Evolutionary conservation across 139 green algal genomes (phyloP).

Genomic region (Tetradesmus obliquus): DNA sequence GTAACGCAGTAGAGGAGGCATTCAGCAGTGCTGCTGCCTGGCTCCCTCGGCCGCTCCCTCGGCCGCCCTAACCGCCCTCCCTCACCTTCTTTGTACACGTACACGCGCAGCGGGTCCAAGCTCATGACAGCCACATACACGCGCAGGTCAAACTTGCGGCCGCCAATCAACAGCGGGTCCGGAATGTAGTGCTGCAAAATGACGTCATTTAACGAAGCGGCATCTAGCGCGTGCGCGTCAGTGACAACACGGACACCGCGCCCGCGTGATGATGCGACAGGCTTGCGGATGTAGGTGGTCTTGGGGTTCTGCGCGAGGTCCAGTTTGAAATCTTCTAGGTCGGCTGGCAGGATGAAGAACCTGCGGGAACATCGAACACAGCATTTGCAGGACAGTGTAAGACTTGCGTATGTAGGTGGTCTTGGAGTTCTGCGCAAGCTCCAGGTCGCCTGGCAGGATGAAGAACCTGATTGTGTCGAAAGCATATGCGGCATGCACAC

Average conservation of each 20-base stretch:
- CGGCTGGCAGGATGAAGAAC: conserved; percentile 71
- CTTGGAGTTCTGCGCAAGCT: background rate
- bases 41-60: too few relatives aligned
- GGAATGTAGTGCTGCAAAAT: conserved; percentile 83
- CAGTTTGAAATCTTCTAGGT: conserved; percentile 67
- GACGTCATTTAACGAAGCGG: conserved; percentile 42
- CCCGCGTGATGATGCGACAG: conserved; percentile 63
- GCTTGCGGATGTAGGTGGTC: conserved; percentile 48
- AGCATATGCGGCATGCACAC: background rate
- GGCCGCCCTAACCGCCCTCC: too few relatives aligned
- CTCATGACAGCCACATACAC: conserved; percentile 68
- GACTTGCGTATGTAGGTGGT: background rate
- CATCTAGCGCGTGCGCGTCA: conserved; percentile 39
- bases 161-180: conserved; percentile 71
- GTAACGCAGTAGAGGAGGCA: too few relatives aligned
- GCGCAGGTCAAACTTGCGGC: conserved; percentile 76
- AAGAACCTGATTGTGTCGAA: background rate
- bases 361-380: conserved; percentile 25
- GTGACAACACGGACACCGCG: conserved; percentile 68
- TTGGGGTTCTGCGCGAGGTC: conserved; percentile 61
- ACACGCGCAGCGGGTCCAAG: conserved; percentile 74
- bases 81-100: conserved; percentile 63
- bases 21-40: too few relatives aligned
- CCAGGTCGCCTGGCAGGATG: background rate
- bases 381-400: background rate